A percentile compares a stretch with the other conserved stretches of the same genome.
These are phyloP conservation scores for Saprolegnia diclina DNA, from an alignment of 352 stramenopile species.

Conservation along the genomic window DNA sequence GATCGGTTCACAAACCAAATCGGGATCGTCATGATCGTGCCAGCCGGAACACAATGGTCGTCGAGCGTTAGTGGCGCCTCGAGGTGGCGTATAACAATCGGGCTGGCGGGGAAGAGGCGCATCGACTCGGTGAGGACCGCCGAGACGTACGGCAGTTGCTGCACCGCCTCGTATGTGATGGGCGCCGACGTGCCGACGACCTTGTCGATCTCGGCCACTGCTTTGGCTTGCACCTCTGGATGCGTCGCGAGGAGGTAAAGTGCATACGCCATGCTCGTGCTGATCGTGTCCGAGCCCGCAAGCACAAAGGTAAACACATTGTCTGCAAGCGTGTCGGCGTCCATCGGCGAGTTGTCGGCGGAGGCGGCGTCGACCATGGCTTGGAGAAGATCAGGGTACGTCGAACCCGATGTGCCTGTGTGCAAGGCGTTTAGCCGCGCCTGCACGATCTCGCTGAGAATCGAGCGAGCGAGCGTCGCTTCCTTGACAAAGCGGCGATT, in stretches of 20 bases:
- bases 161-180: slow-evolving; percentile 45
- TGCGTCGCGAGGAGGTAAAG: slow-evolving; percentile 66
- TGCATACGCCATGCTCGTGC: slow-evolving; percentile 64
- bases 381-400: slow-evolving; percentile 24
- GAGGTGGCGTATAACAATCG: slow-evolving; percentile 57
- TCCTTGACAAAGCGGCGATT: background rate
- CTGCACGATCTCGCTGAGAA: background rate
- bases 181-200: slow-evolving; percentile 18
- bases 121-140: slow-evolving; percentile 61
- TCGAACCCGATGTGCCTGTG: no score
- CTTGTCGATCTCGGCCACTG: slow-evolving; percentile 43
- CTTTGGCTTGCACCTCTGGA: slow-evolving; percentile 49
- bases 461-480: background rate
- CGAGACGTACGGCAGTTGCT: slow-evolving; percentile 55
- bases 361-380: slow-evolving; percentile 14
- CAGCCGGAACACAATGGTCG: slow-evolving; percentile 21
- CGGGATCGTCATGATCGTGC: slow-evolving; percentile 54
- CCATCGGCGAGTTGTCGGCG: slow-evolving; percentile 27
- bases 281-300: slow-evolving; percentile 76
- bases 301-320: slow-evolving; percentile 78
- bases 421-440: background rate
- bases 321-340: slow-evolving; percentile 41
- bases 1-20: slow-evolving; percentile 69
- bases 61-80: slow-evolving; percentile 35
- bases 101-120: slow-evolving; percentile 61